A percentile compares a stretch with the other conserved stretches of the same genome.
phyloP scores from a whole-genome alignment of 192 early-diverging fungal genomes.

The Cladochytrium replicatum region DNA sequence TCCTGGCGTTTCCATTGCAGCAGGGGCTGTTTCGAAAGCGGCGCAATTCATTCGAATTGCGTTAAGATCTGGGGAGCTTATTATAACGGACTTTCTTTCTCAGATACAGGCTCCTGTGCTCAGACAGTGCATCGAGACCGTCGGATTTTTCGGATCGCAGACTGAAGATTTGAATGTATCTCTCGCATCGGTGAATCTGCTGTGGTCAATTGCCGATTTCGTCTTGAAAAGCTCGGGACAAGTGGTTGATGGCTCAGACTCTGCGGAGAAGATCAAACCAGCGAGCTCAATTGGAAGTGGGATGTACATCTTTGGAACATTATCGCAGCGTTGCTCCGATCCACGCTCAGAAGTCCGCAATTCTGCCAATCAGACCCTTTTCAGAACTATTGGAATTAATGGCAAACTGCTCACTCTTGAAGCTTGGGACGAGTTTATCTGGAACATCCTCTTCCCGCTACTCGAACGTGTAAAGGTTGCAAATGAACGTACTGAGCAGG shows the following conservation, averaged over 20 bases:
- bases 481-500: constrained; percentile 17
- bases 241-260: neutral
- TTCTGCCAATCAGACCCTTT: constrained; percentile 88
- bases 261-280: neutral
- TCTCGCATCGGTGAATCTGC: constrained; percentile 79
- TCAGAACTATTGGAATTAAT: constrained; percentile 86
- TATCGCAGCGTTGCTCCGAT: constrained; percentile 78
- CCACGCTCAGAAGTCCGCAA: constrained; percentile 82
- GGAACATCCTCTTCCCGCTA: constrained; percentile 78
- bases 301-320: constrained; percentile 74
- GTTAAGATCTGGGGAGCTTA: constrained; percentile 86
- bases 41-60: constrained; percentile 58
- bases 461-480: constrained; percentile 57
- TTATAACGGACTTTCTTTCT: constrained; percentile 90
- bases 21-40: constrained; percentile 13
- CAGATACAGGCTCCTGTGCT: constrained; percentile 64
- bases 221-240: constrained; percentile 58
- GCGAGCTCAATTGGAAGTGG: constrained; percentile 21
- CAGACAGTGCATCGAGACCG: constrained; percentile 66
- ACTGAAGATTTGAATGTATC: constrained; percentile 88
- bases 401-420: constrained; percentile 57
- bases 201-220: constrained; percentile 89
- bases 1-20: neutral
- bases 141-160: constrained; percentile 73
- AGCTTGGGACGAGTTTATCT: constrained; percentile 77